Evolutionary conservation across 2,329 filamentous ascomycete genomes (phyloP).

Genomic region (Neonectria coccinea): DNA sequence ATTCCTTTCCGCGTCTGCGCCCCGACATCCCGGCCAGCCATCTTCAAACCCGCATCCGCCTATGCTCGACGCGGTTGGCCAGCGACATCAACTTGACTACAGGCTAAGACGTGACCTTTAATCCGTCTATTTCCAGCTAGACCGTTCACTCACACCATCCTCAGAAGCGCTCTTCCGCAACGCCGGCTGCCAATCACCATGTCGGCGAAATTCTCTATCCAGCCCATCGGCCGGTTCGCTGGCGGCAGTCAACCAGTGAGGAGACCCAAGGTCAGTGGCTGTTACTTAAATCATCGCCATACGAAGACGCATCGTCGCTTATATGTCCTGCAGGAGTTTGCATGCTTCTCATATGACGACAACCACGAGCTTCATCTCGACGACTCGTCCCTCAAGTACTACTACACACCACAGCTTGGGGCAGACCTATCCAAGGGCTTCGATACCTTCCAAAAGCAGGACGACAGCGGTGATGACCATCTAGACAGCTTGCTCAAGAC

Average conservation of each 20-base stretch:
- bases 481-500: constrained; percentile 85
- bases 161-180: neutral
- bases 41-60: neutral
- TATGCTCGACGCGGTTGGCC: neutral
- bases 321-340: constrained; percentile 74
- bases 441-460: constrained; percentile 83
- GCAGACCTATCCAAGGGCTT: constrained; percentile 84
- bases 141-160: too few relatives aligned
- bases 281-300: neutral
- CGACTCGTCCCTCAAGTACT: constrained; percentile 85
- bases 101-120: constrained; percentile 3
- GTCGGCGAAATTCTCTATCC: constrained; percentile 68
- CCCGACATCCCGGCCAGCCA: constrained; percentile 4
- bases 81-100: neutral
- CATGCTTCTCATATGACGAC: constrained; percentile 93
- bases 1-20: neutral
- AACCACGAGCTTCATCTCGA: constrained; percentile 81
- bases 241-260: constrained; percentile 77
- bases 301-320: constrained; percentile 9
- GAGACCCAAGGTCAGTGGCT: constrained; percentile 72
- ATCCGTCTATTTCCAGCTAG: neutral
- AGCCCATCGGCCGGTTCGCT: constrained; percentile 76
- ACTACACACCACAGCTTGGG: constrained; percentile 80
- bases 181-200: constrained; percentile 33
- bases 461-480: constrained; percentile 87